phyloP scores from a whole-genome alignment of 164 flowering plant genomes.

The Vitis labrusca region DNA sequence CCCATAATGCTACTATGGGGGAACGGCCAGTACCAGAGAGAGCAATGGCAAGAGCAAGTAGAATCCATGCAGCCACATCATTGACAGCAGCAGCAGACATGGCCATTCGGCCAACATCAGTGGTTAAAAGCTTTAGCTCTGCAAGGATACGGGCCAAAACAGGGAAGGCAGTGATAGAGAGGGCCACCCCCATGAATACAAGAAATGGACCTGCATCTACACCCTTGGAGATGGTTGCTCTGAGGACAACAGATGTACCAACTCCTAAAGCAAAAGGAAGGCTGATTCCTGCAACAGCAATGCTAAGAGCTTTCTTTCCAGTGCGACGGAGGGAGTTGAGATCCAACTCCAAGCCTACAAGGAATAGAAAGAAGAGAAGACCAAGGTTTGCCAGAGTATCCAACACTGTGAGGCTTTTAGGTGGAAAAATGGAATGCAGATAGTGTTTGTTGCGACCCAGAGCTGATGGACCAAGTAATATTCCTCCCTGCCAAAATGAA shows the following conservation, averaged over 20 bases:
- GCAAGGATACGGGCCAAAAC: slow-evolving; percentile 67
- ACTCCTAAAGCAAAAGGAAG: slow-evolving; percentile 56
- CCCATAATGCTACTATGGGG: slow-evolving; percentile 45
- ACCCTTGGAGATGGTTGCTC: slow-evolving; percentile 39
- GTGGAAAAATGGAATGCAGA: slow-evolving; percentile 36
- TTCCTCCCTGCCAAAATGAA: slow-evolving; percentile 39
- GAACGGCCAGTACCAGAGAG: slow-evolving; percentile 45
- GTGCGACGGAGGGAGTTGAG: slow-evolving; percentile 33
- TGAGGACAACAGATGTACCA: slow-evolving; percentile 50
- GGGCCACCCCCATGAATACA: slow-evolving; percentile 68
- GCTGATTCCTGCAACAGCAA: slow-evolving; percentile 52
- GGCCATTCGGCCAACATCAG: slow-evolving; percentile 61
- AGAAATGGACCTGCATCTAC: slow-evolving; percentile 41
- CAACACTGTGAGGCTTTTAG: slow-evolving; percentile 39
- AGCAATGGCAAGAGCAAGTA: slow-evolving; percentile 59
- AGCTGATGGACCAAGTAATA: slow-evolving; percentile 53
- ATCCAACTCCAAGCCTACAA: slow-evolving; percentile 48
- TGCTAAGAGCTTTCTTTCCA: slow-evolving; percentile 42
- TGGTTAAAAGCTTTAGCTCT: slow-evolving; percentile 63
- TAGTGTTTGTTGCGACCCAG: slow-evolving; percentile 32
- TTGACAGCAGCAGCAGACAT: slow-evolving; percentile 76
- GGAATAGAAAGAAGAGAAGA: slow-evolving; percentile 45
- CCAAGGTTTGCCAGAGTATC: slow-evolving; percentile 53
- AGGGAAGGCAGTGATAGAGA: slow-evolving; percentile 68
- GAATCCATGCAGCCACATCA: slow-evolving; percentile 67